Evolutionary conservation across 2,329 filamentous ascomycete species (phyloP).

Genomic region (Penicillium sp.): DNA sequence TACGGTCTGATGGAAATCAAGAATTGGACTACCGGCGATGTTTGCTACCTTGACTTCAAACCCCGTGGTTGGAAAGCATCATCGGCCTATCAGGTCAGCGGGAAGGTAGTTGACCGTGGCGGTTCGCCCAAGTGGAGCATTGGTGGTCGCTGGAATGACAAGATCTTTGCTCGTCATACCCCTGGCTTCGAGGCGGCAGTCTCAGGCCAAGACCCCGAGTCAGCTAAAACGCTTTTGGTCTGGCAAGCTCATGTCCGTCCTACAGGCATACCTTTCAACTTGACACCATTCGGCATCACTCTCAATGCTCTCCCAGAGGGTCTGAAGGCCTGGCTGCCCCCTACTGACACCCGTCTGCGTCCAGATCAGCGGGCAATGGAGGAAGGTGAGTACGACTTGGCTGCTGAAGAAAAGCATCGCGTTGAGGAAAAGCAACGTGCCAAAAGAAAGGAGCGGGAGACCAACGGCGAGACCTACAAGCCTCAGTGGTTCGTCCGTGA

Average conservation of each 20-base stretch:
- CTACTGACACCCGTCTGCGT: constrained; percentile 87
- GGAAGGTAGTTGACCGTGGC: constrained; percentile 75
- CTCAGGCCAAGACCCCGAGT: constrained; percentile 56
- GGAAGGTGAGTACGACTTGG: constrained; percentile 92
- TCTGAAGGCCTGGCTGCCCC: constrained; percentile 73
- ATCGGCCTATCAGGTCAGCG: constrained; percentile 82
- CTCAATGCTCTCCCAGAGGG: constrained; percentile 88
- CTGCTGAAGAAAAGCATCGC: constrained; percentile 88
- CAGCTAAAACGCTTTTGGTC: constrained; percentile 77
- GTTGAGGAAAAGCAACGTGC: constrained; percentile 88
- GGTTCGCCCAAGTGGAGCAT: constrained; percentile 85
- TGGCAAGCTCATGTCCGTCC: constrained; percentile 87
- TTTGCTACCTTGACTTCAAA: constrained; percentile 90
- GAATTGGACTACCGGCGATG: constrained; percentile 93
- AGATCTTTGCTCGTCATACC: constrained; percentile 88
- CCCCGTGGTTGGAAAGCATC: constrained; percentile 92
- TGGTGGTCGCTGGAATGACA: constrained; percentile 95
- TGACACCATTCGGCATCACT: constrained; percentile 92
- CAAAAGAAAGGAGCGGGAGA: constrained; percentile 69
- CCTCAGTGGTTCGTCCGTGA: constrained; percentile 82
- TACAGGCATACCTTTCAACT: constrained; percentile 85
- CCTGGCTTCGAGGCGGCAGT: constrained; percentile 74
- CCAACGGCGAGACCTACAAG: constrained; percentile 72
- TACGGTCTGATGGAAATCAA: constrained; percentile 96
- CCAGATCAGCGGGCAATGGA: constrained; percentile 98